Evolutionary conservation across 768 basidiomycete species (phyloP), one percentile per base, ranked within the genome.

Genomic region (Hericium rajendrae): DNA sequence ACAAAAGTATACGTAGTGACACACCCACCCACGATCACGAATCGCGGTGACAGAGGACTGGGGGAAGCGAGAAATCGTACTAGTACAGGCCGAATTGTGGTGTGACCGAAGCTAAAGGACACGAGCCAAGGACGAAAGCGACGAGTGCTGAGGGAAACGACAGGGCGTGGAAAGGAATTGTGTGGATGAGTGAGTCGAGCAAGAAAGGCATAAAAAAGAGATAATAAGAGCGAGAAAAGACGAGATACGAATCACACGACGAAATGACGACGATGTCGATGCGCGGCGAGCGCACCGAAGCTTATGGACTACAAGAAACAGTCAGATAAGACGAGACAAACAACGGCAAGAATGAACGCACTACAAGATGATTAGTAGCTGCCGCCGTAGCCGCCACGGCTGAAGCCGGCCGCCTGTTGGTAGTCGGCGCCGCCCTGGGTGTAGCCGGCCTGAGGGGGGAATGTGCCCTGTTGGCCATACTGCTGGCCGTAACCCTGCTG

Each of bases 41-140:
- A 66, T 54, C 55, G 50, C 56, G 53, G 63, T 51, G 53, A 59
- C 54, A 56, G 56, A 15, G 9, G 22, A 38, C 18, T 20, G 48
- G 26, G 9, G 46, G 46, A 53, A 51, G n/a, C 48, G 18, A 41
- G 54, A 48, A 60, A 62, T 66, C 70, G 69, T 74, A 76, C 66
- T 73, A 74, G 74, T 76, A 77, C 75, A 77, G 67, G 71, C 68
- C 69, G 73, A 70, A 71, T 72, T 68, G 69, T 68, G 67, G 68
- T 68, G 66, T 67, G 64, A 72, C 70, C 69, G 68, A 72, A 71
- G 71, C 69, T 65, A 59, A 57, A 66, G 65, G 69, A 62, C 56
- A 55, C 69, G 70, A 71, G 68, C 70, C 70, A 65, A 62, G 68
- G 64, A 70, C 67, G 65, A 69, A 69, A 67, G 69, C 71, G 73